These are phyloP conservation scores for Bathelium albidoporum DNA, from an alignment of 495 filamentous ascomycete genomes.

Conservation along the genomic window DNA sequence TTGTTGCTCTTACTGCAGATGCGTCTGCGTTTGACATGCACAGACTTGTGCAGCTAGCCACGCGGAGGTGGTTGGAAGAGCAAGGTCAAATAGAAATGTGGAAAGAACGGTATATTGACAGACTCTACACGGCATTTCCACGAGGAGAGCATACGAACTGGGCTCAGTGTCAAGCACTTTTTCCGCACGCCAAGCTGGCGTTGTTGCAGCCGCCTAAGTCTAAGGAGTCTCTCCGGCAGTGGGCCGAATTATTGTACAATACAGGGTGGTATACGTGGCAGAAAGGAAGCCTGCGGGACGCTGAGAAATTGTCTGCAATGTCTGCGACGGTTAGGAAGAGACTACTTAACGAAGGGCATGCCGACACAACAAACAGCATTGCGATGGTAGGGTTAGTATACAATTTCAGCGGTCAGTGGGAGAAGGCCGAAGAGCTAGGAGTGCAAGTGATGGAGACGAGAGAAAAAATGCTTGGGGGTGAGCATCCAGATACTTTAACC, in stretches of 20 bases:
- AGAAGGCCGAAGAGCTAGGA: not conserved
- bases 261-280: constrained; percentile 23
- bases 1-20: constrained; percentile 25
- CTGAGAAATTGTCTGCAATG: constrained; percentile 8
- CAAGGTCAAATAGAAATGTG: constrained; percentile 21
- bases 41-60: constrained; percentile 14
- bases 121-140: constrained; percentile 14
- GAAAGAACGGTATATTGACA: constrained; percentile 25
- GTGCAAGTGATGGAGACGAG: constrained; percentile 1
- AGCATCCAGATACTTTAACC: not conserved
- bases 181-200: constrained; percentile 16
- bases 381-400: not conserved
- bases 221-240: constrained; percentile 19
- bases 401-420: not conserved
- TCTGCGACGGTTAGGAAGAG: not conserved
- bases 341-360: not conserved
- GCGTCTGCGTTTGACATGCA: constrained; percentile 15
- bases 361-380: not conserved
- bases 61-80: constrained; percentile 28
- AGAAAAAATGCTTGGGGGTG: constrained; percentile 8
- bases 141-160: constrained; percentile 6
- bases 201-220: constrained; percentile 4
- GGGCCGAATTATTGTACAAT: constrained; percentile 25
- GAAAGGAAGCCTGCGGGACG: constrained; percentile 19
- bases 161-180: constrained; percentile 18